Conservation (phyloP, 2,329 filamentous ascomycete species). For the Stachybotrys chartarum region DNA sequence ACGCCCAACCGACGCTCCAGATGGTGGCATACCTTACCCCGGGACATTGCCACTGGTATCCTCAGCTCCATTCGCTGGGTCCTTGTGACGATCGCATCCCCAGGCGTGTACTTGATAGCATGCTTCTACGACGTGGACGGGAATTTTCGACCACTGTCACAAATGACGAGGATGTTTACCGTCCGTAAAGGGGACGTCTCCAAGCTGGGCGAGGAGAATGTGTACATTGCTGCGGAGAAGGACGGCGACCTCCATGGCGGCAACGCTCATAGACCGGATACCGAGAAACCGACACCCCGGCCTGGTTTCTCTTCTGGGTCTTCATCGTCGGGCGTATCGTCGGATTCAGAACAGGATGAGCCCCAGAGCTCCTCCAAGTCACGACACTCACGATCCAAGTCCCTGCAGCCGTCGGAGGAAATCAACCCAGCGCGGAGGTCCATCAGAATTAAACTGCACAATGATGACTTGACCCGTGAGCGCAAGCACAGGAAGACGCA, state of each 20-base stretch:
- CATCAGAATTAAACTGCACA: constrained; percentile 84
- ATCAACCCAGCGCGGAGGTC: constrained; percentile 62
- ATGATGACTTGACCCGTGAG: constrained; percentile 67
- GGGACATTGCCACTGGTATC: constrained; percentile 63
- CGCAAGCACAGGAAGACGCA: constrained; percentile 62
- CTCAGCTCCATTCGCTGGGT: constrained; percentile 73
- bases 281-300: constrained; percentile 18
- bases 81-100: constrained; percentile 69
- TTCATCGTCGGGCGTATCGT: constrained; percentile 58
- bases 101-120: constrained; percentile 74
- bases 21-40: constrained; percentile 53
- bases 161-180: constrained; percentile 59
- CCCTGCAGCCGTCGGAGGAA: constrained; percentile 53
- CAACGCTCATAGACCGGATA: constrained; percentile 13
- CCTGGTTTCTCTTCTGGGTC: constrained; percentile 24
- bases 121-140: constrained; percentile 78
- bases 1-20: constrained; percentile 31
- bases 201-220: constrained; percentile 30
- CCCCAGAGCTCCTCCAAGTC: constrained; percentile 19
- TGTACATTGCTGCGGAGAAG: constrained; percentile 16
- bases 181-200: constrained; percentile 31
- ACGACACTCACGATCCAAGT: constrained; percentile 58
- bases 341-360: constrained; percentile 62
- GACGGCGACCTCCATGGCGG: constrained; percentile 14
- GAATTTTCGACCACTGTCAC: constrained; percentile 69